Conservation (phyloP, 495 filamentous ascomycete species). For the Bryoglossum gracile region DNA sequence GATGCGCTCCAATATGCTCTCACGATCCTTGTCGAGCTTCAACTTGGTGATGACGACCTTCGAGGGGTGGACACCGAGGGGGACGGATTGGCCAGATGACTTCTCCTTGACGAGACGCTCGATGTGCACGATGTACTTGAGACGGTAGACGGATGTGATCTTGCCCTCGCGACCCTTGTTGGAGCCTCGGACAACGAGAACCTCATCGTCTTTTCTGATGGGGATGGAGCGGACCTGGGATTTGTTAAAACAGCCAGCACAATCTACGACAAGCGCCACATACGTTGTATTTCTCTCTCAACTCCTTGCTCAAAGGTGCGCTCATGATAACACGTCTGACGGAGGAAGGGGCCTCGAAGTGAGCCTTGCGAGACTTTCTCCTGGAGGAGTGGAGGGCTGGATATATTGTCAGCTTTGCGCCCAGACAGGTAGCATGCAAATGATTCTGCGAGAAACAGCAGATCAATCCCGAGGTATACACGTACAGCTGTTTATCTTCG, state of each 20-base stretch:
- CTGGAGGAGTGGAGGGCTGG: slow-evolving; percentile 72
- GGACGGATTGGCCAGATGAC: slow-evolving; percentile 84
- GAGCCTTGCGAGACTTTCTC: slow-evolving; percentile 95
- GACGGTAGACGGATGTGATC: slow-evolving; percentile 92
- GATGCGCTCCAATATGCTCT: slow-evolving; percentile 84
- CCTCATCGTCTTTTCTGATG: slow-evolving; percentile 97
- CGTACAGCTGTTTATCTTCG: slow-evolving; percentile 49
- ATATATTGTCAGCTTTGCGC: slow-evolving; percentile 16
- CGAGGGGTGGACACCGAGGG: slow-evolving; percentile 79
- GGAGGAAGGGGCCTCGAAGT: slow-evolving; percentile 88
- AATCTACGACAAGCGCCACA: slow-evolving; percentile 23
- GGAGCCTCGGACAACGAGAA: slow-evolving; percentile 75
- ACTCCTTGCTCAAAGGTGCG: slow-evolving; percentile 89
- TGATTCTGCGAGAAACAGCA: background rate
- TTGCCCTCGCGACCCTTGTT: slow-evolving; percentile 96
- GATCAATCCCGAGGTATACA: background rate
- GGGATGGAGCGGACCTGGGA: slow-evolving; percentile 87
- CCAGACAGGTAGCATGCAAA: background rate
- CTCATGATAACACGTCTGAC: slow-evolving; percentile 89
- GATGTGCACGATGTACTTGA: slow-evolving; percentile 90
- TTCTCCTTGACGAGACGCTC: slow-evolving; percentile 93
- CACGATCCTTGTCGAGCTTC: slow-evolving; percentile 97
- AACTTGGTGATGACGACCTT: slow-evolving; percentile 97
- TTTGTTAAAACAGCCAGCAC: slow-evolving; percentile 11
- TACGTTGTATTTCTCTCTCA: slow-evolving; percentile 94